Evolutionary conservation across 179 eudicot genomes (phyloP), one percentile per base, ranked within the genome.

Genomic region (Gypsophila paniculata): DNA sequence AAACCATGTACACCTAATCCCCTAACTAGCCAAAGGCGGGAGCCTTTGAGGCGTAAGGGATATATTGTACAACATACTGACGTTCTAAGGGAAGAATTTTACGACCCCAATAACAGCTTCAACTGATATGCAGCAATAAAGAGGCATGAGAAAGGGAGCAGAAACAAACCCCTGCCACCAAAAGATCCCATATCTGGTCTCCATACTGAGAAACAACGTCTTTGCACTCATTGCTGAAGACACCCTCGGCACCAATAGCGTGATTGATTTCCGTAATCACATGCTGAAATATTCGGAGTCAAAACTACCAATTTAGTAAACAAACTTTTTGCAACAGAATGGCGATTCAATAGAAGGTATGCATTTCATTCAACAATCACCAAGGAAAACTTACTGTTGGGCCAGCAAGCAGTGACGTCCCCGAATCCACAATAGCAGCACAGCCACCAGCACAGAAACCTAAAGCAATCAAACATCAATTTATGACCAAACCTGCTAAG

Each of bases 161-260:
- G 18, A 73, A 51, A 83, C 86, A 64, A 26, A 91, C 96, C 88
- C 96, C 97, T 48, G 86, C 65, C 4, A 90, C 82, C 69, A 91
- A 74, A 65, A 91, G 91, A 60, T 91, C 90, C 97, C 96, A 90
- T 52, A 91, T 88, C 85, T 79, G 57, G 17, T 90, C 90, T 83
- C 96, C 97, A 60, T 90, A 92, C 66, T 88, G 81, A 13, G 88
- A 49, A 46, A 88, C 93, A 14, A 91, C 61, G 51, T 77, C 83
- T 85, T 88, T 89, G 75, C 97, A 92, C 82, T 88, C 91, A 15
- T 76, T 80, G 85, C 91, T 92, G 61, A 86, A 75, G 46, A 85
- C 76, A 78, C 96, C 97, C 78, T 80, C 76, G 42, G 91, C 97
- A 53, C 97, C 96, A 83, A 92, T 90, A 18, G 97, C 97, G 65